These are phyloP conservation scores for Phytopythium cucurbitacearum DNA, from an alignment of 352 stramenopile genomes.

Conservation along the genomic window DNA sequence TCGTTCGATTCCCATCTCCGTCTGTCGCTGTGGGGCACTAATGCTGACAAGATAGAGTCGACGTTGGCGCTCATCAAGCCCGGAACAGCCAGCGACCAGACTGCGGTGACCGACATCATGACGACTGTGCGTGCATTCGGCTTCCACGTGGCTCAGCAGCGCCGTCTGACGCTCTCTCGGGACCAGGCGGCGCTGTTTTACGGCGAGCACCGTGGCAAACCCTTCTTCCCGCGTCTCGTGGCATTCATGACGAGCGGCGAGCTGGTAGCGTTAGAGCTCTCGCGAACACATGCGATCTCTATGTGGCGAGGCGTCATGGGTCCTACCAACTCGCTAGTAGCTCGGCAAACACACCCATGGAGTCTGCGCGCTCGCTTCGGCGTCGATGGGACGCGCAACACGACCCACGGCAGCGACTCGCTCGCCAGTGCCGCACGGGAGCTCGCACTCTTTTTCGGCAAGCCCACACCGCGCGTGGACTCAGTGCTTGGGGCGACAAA, in stretches of 20 bases:
- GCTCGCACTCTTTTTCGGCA: conserved; percentile 76
- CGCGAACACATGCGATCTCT: conserved; percentile 45
- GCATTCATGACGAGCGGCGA: conserved; percentile 70
- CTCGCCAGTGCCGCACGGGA: conserved; percentile 52
- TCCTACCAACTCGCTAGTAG: conserved; percentile 61
- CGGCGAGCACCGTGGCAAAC: conserved; percentile 52
- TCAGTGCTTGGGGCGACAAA: too few relatives aligned
- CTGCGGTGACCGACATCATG: conserved; percentile 28
- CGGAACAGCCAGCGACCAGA: conserved; percentile 28
- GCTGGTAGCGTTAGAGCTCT: conserved; percentile 46
- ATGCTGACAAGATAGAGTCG: conserved; percentile 11
- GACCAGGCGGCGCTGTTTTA: conserved; percentile 60
- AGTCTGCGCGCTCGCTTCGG: conserved; percentile 75
- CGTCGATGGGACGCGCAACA: conserved; percentile 71
- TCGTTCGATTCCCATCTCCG: conserved; percentile 11
- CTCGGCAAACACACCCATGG: conserved; percentile 39
- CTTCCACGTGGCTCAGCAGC: conserved; percentile 42
- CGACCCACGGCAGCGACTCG: conserved; percentile 79
- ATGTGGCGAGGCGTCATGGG: conserved; percentile 73
- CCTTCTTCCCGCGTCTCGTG: conserved; percentile 53
- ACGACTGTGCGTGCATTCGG: conserved; percentile 33
- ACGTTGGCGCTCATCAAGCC: conserved; percentile 70
- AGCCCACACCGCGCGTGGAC: too few relatives aligned
- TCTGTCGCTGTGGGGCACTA: too few relatives aligned
- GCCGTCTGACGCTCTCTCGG: conserved; percentile 26